Conservation (phyloP, 2,329 filamentous ascomycete genomes). For the Raffaelea albimanens region DNA sequence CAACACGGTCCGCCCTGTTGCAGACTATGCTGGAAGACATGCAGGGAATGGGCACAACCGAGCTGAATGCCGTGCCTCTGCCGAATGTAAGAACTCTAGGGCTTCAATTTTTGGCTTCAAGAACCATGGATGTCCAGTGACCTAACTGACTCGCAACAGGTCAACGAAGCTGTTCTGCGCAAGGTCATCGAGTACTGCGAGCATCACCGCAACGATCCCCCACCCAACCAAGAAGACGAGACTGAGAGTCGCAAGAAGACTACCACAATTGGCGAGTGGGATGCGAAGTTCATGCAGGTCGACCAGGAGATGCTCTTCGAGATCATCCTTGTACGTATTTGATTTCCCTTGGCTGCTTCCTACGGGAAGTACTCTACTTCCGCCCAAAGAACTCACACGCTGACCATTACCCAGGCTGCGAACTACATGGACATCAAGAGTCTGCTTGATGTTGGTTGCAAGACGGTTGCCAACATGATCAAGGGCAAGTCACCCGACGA, state of each 20-base stretch:
- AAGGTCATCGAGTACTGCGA: slow-evolving; percentile 99
- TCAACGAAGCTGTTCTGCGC: slow-evolving; percentile 85
- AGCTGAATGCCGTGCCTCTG: slow-evolving; percentile 65
- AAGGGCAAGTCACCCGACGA: slow-evolving; percentile 99
- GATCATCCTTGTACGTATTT: slow-evolving; percentile 74
- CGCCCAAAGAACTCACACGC: no score
- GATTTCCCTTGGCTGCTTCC: background rate
- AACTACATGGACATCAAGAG: slow-evolving; percentile 99
- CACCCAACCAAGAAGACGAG: slow-evolving; percentile 76
- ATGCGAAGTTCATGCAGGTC: slow-evolving; percentile 99
- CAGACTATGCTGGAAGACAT: slow-evolving; percentile 98
- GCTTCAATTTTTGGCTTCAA: no score
- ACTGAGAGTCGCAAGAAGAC: slow-evolving; percentile 95
- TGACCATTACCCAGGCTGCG: slow-evolving; percentile 63
- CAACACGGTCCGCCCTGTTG: slow-evolving; percentile 87
- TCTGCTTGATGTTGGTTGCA: slow-evolving; percentile 94
- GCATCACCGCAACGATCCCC: slow-evolving; percentile 84
- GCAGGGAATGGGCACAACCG: slow-evolving; percentile 32
- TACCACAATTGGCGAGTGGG: slow-evolving; percentile 98
- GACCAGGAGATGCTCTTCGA: slow-evolving; percentile 99
- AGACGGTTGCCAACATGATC: slow-evolving; percentile 99
- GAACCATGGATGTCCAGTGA: no score
- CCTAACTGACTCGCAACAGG: no score
- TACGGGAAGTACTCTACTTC: background rate
- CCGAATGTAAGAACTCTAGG: slow-evolving; percentile 70